Base-by-base conservation (phyloP, 805 yeast genomes). In the Groenewaldozyma tartarivorans region DNA sequence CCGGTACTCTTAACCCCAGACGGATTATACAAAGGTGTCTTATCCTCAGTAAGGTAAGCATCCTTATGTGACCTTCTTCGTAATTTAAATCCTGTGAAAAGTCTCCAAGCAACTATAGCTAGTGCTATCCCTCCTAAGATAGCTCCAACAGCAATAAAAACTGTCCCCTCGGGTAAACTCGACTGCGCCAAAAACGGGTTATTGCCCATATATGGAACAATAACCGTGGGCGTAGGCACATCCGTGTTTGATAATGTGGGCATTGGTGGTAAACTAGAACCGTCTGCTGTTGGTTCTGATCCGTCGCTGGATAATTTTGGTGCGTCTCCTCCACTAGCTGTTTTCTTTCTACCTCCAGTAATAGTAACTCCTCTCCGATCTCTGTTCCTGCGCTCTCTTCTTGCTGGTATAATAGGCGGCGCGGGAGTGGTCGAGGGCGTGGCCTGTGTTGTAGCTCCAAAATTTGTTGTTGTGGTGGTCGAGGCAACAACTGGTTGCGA, bases 121-220 rank as follows among this genome's bases (percentile, higher is more conserved):
- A 79, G 46, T 17, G 78, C 58, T 3, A 81, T 62, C 30, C 75
- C 77, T 0, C 79, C 83, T 3, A 79, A 75, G 30, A 79, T 67
- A 7, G 80, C 66, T 1, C 94, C 95, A 33, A 84, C 81, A 0
- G 83, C 81, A 39, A 86, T 85, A 61, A 84, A 85, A 2, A 86
- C 87, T 1, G 92, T 81, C 1, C 95, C 95, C 36, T 74, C 69
- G 1, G 87, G 84, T 35, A 68, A 66, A 17, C 54, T 54, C 4
- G 76, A 60, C 35, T 64, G 59, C 49, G 71, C 60, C 16, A 85
- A 66, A 52, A 71, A 77, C 7, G 95, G 95, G 58, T 85, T 85
- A 38, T 69, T 62, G 15, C 50, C 51, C 32, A 74, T 67, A 1
- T 79, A 63, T 0, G 94, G 94, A 9, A 77, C 74, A 1, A 69